Base-by-base conservation (phyloP, 495 filamentous ascomycete genomes). In the Umbilicaria muhlenbergii region DNA sequence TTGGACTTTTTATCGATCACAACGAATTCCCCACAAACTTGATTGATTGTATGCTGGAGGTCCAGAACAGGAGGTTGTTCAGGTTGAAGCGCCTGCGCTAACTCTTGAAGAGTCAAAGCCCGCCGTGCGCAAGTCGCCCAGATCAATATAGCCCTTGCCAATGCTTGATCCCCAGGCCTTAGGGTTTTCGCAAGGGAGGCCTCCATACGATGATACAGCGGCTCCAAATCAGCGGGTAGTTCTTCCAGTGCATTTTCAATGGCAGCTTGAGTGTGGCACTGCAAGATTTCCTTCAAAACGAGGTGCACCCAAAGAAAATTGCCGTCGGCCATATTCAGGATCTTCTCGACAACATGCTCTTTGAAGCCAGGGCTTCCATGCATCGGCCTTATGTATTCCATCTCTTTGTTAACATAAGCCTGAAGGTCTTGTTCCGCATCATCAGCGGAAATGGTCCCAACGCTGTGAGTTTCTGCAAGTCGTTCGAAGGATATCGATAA, bases 1-100 rank as follows among this genome's bases (percentile, higher is more conserved):
- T 59, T 49, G 3, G 37, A 43, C 1, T 49, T 35, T 16, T 51
- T 56, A 43, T 71, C 63, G 8, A 70, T 41, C 10, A 46, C 44
- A 0, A 70, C 43, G 15, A 71, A 62, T 0, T 58, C 56, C 2
- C 68, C 61, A 41, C 66, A 71, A 0, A 62, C 38, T 2, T 58
- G 50, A 3, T 42, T 24, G n/a, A 67, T 48, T 0, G 64, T 53
- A 12, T 52, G 38, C 36, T 60, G 45, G 13, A 68, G 24, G 24
- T 66, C 57, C 5, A 63, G 38, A 1, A 68, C 35, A 7, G 49
- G 44, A 21, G 43, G 38, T 24, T 24, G 14, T 7, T 56, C 12
- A 42, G 50, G 36, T 19, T 52, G 16, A 6, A 64, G 18, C 18
- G 60, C 52, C 32, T 61, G 51, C 0, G 40, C 44, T 8, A 68